phyloP scores from a whole-genome alignment of 805 yeast genomes.

The Spencermartinsiella europaea region DNA sequence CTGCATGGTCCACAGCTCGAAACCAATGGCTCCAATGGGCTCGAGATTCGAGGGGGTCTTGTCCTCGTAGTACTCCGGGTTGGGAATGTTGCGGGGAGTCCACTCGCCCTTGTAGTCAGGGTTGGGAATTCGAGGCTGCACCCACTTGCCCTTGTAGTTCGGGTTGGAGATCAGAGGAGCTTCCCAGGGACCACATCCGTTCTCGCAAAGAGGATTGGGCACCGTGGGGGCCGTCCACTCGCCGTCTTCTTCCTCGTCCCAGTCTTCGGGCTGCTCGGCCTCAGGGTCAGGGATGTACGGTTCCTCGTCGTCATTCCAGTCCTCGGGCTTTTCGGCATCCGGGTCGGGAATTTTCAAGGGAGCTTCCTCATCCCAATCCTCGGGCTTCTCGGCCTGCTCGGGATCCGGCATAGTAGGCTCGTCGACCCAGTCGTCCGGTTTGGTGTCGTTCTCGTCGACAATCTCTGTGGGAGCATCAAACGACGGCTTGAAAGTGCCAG shows the following conservation, averaged over 20 bases:
- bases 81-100: conserved; percentile 59
- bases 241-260: conserved; percentile 92
- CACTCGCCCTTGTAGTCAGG: conserved; percentile 79
- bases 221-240: conserved; percentile 71
- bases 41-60: conserved; percentile 52
- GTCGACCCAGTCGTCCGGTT: conserved; percentile 85
- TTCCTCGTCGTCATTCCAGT: conserved; percentile 69
- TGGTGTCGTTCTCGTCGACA: conserved; percentile 48
- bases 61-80: conserved; percentile 66
- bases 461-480: conserved; percentile 64
- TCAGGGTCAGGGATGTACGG: conserved; percentile 61
- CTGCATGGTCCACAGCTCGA: conserved; percentile 88
- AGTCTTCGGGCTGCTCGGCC: conserved; percentile 62
- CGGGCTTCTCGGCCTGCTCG: conserved; percentile 58
- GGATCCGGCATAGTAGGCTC: conserved; percentile 64
- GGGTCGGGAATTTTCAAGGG: conserved; percentile 66
- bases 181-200: conserved; percentile 72
- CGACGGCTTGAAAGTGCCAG: conserved; percentile 54
- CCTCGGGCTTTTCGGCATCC: conserved; percentile 59
- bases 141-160: conserved; percentile 73
- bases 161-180: conserved; percentile 66
- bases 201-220: conserved; percentile 66
- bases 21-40: conserved; percentile 75
- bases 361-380: conserved; percentile 74
- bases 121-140: conserved; percentile 59